phyloP scores from a whole-genome alignment of 2,329 filamentous ascomycete genomes.

The Trichoderma semiorbis region DNA sequence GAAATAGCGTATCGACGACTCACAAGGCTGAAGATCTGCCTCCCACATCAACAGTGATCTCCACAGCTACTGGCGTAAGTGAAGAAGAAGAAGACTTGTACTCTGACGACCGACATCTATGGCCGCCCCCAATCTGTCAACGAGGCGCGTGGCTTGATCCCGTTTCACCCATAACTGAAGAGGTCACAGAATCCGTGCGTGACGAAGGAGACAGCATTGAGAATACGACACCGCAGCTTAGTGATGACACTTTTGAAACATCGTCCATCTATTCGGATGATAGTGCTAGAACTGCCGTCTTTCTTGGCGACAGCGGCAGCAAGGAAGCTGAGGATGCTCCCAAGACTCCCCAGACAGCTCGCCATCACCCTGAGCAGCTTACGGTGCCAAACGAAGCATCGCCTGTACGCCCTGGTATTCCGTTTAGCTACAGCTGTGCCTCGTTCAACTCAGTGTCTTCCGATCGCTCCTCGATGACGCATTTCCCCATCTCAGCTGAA shows the following conservation, averaged over 20 bases:
- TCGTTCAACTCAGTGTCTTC: constrained; percentile 19
- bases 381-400: not conserved
- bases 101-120: constrained; percentile 9
- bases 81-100: constrained; percentile 10
- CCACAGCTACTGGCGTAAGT: not conserved
- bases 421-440: constrained; percentile 16
- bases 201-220: not conserved
- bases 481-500: constrained; percentile 29
- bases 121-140: not conserved
- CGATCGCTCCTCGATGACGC: constrained; percentile 25
- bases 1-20: not conserved
- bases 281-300: constrained; percentile 21
- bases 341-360: not conserved
- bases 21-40: not conserved
- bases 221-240: not conserved
- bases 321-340: not conserved
- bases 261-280: constrained; percentile 26
- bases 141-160: not conserved
- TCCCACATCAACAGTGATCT: not conserved
- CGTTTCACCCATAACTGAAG: not conserved
- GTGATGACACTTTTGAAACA: constrained; percentile 18
- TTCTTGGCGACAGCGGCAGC: not conserved
- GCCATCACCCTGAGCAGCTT: not conserved
- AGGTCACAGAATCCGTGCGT: not conserved
- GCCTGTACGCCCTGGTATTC: not conserved